Conservation (phyloP, 129 eudicot genomes). For the Chrysanthemum seticuspe region DNA sequence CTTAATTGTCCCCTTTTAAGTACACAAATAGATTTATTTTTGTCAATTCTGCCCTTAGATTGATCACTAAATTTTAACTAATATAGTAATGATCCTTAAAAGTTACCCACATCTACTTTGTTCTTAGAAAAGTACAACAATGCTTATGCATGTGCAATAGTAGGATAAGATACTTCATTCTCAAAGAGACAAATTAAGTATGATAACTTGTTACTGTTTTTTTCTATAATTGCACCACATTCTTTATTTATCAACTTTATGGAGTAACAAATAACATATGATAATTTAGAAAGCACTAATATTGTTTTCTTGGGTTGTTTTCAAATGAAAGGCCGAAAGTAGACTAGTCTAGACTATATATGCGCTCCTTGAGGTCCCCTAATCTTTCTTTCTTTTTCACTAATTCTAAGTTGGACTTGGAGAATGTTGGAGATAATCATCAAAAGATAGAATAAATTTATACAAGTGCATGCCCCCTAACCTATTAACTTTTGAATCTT, state of each 20-base stretch:
- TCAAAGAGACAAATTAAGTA: too few species aligned
- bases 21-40: constrained; percentile 24
- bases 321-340: constrained; percentile 38
- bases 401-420: constrained; percentile 37
- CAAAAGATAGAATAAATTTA: constrained; percentile 9
- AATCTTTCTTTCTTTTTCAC: constrained; percentile 28
- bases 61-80: not conserved
- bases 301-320: constrained; percentile 2
- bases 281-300: too few species aligned
- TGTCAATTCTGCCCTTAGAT: constrained; percentile 24
- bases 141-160: too few species aligned
- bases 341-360: constrained; percentile 12
- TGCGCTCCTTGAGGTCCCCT: constrained; percentile 46
- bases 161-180: too few species aligned
- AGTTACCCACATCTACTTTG: not conserved
- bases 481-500: not conserved
- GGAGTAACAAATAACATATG: not conserved
- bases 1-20: constrained; percentile 34
- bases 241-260: not conserved
- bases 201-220: too few species aligned
- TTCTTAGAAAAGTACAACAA: not conserved
- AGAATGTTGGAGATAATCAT: constrained; percentile 36
- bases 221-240: too few species aligned
- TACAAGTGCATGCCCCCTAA: constrained; percentile 32
- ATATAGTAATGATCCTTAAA: not conserved